A percentile compares a stretch with the other conserved stretches of the same genome.
phyloP scores from a whole-genome alignment of 2,329 filamentous ascomycete species.

The Scytalidium sp. region DNA sequence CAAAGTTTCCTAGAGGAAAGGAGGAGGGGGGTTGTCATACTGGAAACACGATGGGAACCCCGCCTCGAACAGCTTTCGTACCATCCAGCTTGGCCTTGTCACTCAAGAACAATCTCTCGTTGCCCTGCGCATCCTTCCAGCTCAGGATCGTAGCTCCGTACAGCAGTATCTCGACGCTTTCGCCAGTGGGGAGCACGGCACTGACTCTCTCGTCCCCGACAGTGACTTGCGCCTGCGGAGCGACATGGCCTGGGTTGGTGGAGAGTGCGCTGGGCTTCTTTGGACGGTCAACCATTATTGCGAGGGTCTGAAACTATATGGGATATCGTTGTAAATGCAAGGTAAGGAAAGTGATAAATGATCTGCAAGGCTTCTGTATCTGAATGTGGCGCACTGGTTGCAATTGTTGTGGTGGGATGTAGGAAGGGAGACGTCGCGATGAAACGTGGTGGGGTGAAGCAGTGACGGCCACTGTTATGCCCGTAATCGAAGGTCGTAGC shows the following conservation, averaged over 20 bases:
- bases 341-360: not conserved
- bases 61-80: constrained; percentile 83
- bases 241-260: constrained; percentile 63
- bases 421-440: not conserved
- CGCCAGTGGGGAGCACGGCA: constrained; percentile 81
- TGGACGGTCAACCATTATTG: constrained; percentile 69
- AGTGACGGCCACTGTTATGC: not conserved
- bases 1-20: not conserved
- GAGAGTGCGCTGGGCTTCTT: constrained; percentile 80
- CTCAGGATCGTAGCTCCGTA: constrained; percentile 89
- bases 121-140: constrained; percentile 79
- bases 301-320: not conserved
- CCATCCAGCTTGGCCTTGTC: constrained; percentile 79
- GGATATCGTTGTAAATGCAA: not conserved
- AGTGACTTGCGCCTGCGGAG: constrained; percentile 73
- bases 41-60: constrained; percentile 90
- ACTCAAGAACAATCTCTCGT: constrained; percentile 85
- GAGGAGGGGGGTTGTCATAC: constrained; percentile 46
- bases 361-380: no score
- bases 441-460: not conserved
- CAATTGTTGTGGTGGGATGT: not conserved
- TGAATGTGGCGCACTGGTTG: no score
- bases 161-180: constrained; percentile 82
- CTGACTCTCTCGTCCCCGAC: constrained; percentile 70
- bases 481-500: no score